Evolutionary conservation across 2,329 filamentous ascomycete species (phyloP).

Genomic region (Xylariaceae sp.): DNA sequence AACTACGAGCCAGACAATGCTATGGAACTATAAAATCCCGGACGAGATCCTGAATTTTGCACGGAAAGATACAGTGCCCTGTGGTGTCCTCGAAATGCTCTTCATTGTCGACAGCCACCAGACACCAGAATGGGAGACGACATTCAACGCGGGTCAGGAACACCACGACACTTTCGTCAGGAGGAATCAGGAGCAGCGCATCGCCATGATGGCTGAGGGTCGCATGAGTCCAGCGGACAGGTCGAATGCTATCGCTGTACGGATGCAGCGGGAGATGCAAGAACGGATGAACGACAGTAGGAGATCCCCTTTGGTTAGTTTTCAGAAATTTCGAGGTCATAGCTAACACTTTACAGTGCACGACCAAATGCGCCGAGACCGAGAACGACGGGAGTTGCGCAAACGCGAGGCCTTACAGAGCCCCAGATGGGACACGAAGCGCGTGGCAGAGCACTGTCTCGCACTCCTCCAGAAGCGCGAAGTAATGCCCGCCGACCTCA

Average conservation of each 20-base stretch:
- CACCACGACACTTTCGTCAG: slow-evolving; percentile 34
- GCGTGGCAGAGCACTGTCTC: slow-evolving; percentile 43
- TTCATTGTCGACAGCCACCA: slow-evolving; percentile 44
- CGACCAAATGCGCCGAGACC: slow-evolving; percentile 36
- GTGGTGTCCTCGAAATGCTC: slow-evolving; percentile 55
- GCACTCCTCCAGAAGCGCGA: slow-evolving; percentile 39
- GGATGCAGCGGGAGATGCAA: slow-evolving; percentile 40
- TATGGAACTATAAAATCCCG: slow-evolving; percentile 60
- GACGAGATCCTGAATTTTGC: slow-evolving; percentile 48
- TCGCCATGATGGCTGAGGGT: slow-evolving; percentile 41
- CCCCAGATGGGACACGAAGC: slow-evolving; percentile 47
- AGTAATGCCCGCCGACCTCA: slow-evolving; percentile 23
- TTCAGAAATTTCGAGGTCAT: too few species aligned
- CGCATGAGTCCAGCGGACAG: slow-evolving; percentile 41
- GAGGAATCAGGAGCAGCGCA: slow-evolving; percentile 37
- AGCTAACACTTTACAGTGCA: slow-evolving; percentile 33
- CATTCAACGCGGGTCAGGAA: slow-evolving; percentile 34
- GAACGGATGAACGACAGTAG: slow-evolving; percentile 45
- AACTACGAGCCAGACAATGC: slow-evolving; percentile 49
- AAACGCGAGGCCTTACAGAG: slow-evolving; percentile 49
- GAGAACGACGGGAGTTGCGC: slow-evolving; percentile 43
- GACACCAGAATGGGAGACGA: slow-evolving; percentile 53
- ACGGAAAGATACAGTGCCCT: slow-evolving; percentile 51
- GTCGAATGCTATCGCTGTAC: slow-evolving; percentile 37
- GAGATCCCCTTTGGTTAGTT: slow-evolving; percentile 23